Evolutionary conservation across 83 land plant genomes (phyloP).

Genomic region (Isoetes engelmannii): DNA sequence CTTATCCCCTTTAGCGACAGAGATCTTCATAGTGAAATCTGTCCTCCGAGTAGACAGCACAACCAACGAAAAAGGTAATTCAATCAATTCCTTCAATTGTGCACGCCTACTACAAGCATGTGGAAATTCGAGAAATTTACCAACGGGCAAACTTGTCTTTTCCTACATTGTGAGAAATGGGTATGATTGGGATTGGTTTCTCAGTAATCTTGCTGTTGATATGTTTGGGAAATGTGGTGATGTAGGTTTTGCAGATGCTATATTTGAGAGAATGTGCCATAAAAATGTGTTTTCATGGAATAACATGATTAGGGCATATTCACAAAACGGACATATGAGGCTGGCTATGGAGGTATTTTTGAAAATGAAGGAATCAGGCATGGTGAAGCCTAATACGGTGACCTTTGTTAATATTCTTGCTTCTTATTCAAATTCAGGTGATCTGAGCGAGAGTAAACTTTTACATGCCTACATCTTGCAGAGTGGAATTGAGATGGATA

Average conservation of each 20-base stretch:
- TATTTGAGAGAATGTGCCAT: background rate
- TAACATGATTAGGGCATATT: background rate
- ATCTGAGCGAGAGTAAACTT: no score
- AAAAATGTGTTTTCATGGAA: background rate
- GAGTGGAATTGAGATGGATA: no score
- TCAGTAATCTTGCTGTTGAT: background rate
- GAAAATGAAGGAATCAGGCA: background rate
- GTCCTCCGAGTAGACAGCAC: no score
- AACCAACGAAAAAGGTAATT: no score
- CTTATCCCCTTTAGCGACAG: no score
- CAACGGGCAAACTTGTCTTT: background rate
- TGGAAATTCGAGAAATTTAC: background rate
- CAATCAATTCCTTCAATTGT: background rate
- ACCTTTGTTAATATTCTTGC: no score
- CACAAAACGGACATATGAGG: background rate
- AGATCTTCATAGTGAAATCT: no score
- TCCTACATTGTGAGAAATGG: background rate
- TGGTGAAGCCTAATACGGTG: background rate
- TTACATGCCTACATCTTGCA: no score
- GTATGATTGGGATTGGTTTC: background rate
- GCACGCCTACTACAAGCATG: background rate
- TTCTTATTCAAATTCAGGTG: no score
- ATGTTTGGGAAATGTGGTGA: background rate
- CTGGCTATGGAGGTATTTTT: background rate
- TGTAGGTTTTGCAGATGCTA: background rate